These are phyloP conservation scores for Tylopilus cervinicoccineus DNA, from an alignment of 768 basidiomycete genomes.

Conservation along the genomic window DNA sequence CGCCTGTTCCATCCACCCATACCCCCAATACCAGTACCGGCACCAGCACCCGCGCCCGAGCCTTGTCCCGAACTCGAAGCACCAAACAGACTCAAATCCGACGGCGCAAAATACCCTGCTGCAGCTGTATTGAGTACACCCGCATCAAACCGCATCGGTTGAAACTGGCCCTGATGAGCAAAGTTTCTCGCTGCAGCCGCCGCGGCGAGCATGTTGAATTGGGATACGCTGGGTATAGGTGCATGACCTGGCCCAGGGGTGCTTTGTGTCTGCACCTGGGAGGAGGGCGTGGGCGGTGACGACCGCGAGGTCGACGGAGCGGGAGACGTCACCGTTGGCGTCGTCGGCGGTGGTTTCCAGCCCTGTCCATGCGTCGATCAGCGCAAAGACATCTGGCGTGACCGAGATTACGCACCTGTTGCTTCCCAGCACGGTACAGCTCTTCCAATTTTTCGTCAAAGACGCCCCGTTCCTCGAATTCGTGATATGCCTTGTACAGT, in stretches of 20 bases:
- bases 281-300: constrained; percentile 2
- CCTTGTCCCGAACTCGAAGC: constrained; percentile 6
- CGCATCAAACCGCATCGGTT: constrained; percentile 16
- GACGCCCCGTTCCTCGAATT: constrained; percentile 66
- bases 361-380: constrained; percentile 33
- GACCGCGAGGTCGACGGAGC: neutral
- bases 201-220: constrained; percentile 27
- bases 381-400: neutral
- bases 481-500: constrained; percentile 77
- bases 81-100: constrained; percentile 16
- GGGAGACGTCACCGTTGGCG: constrained; percentile 4
- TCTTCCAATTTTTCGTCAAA: constrained; percentile 90
- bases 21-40: neutral
- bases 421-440: constrained; percentile 71
- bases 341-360: constrained; percentile 49
- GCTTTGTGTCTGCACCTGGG: neutral
- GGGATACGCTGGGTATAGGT: constrained; percentile 14
- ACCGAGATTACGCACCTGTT: constrained; percentile 49
- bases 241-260: neutral
- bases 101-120: constrained; percentile 17
- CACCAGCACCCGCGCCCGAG: neutral
- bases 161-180: constrained; percentile 21
- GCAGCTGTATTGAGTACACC: constrained; percentile 14
- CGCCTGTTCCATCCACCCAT: constrained; percentile 12
- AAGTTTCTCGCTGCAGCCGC: constrained; percentile 24